phyloP scores from a whole-genome alignment of 2,329 filamentous ascomycete species.

The Alternaria metachromatica region DNA sequence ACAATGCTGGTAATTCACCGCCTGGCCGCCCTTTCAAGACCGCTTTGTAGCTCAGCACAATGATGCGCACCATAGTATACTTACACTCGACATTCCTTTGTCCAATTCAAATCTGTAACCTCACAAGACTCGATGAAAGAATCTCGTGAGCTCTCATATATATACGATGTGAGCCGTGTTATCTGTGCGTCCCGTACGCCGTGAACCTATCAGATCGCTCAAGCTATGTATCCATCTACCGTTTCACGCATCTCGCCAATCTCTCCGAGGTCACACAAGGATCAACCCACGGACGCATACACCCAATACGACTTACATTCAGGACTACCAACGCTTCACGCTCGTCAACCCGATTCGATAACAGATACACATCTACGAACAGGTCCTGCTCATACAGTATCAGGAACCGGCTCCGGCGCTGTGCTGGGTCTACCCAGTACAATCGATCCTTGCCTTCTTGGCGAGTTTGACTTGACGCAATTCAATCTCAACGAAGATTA shows the following conservation, averaged over 20 bases:
- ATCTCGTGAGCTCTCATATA: constrained; percentile 26
- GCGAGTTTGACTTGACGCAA: constrained; percentile 2
- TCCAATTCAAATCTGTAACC: constrained; percentile 19
- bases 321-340: neutral
- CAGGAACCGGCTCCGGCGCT: constrained; percentile 3
- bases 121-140: constrained; percentile 21
- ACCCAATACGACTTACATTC: neutral
- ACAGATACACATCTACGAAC: constrained; percentile 4
- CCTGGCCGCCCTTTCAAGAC: constrained; percentile 17
- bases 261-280: neutral
- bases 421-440: constrained; percentile 10
- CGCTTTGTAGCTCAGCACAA: constrained; percentile 20
- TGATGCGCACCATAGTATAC: constrained; percentile 12
- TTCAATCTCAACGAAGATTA: neutral
- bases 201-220: constrained; percentile 4
- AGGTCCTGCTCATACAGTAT: neutral
- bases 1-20: constrained; percentile 16
- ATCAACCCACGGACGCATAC: neutral
- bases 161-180: constrained; percentile 12
- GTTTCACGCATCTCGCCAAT: constrained; percentile 3
- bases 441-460: constrained; percentile 5
- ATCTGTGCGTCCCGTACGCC: constrained; percentile 5
- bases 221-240: constrained; percentile 6
- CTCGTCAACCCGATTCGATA: neutral
- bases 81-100: constrained; percentile 21